A percentile compares a stretch with the other conserved stretches of the same genome.
phyloP scores from a whole-genome alignment of 768 basidiomycete species.

The Serendipita sp. region DNA sequence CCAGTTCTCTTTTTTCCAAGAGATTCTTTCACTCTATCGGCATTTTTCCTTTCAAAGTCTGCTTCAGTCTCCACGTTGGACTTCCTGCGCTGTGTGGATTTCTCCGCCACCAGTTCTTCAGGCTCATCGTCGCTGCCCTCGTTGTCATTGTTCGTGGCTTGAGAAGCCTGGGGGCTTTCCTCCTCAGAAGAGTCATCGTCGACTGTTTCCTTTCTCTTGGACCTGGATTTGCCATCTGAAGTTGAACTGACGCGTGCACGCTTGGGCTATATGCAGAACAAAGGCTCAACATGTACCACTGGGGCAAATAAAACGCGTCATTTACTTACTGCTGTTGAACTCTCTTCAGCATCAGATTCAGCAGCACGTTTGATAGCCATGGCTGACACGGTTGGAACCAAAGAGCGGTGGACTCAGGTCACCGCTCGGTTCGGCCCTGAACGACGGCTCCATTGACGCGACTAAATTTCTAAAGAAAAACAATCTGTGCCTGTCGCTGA shows the following conservation, averaged over 20 bases:
- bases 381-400: background rate
- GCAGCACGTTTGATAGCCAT: background rate
- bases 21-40: background rate
- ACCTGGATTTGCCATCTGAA: background rate
- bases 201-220: background rate
- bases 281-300: background rate
- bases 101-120: constrained; percentile 19
- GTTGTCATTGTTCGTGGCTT: constrained; percentile 17
- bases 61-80: background rate
- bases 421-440: background rate
- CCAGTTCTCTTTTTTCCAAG: background rate
- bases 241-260: background rate
- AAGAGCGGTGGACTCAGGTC: background rate
- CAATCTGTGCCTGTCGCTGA: no score
- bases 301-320: background rate
- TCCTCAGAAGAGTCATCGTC: background rate
- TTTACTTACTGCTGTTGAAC: background rate
- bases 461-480: background rate
- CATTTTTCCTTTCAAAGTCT: background rate
- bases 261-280: background rate
- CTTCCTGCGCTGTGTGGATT: background rate
- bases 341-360: background rate
- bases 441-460: background rate
- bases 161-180: background rate
- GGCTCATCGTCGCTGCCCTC: constrained; percentile 35